Base-by-base conservation (phyloP, 2,329 filamentous ascomycete genomes). In the Corynespora cassiicola region DNA sequence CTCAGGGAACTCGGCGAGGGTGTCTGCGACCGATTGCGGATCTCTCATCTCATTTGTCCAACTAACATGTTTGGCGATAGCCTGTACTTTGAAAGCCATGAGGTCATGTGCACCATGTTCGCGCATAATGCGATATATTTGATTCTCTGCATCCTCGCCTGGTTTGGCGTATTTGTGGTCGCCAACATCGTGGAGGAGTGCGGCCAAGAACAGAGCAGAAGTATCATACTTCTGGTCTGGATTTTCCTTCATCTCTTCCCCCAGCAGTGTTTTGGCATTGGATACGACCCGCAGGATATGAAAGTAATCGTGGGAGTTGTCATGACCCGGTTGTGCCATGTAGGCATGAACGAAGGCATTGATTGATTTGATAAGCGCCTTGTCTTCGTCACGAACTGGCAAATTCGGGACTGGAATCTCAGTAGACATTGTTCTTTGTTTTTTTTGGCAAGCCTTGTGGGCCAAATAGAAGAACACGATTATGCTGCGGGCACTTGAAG, bases 231-330 rank as follows among this genome's bases (percentile, higher is more conserved):
- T 22, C 2, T 21, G 6, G 2, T 39, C 28, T 1, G 68, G 61
- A 27, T 69, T 53, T 56, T 64, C 33, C 39, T 53, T 37, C 60
- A 58, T 68, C 36, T 84, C 79, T 25, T 68, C 65, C 31, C 74
- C 59, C 41, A 87, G 76, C 47, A 90, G 86, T 52, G 79, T 73
- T 29, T 81, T 81, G 6, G 90, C 81, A 22, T 94, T 80, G n/a
- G 79, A 77, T 15, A 90, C 72, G 15, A 96, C 90, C 36, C 91
- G 86, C 47, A 83, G 75, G 58, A 96, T 88, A 68, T 96, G 91
- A 39, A 81, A 75, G 74, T 88, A 95, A 73, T 95, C 89, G 73
- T 96, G 91, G 2, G 89, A 95, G 34, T 83, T 83, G 70, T 96
- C 91, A 36, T 68, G 58, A 14, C 37, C 38, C 6, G 48, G 45